These are phyloP conservation scores for Podospora anserina DNA, from an alignment of 495 filamentous ascomycete species.

Conservation along the genomic window DNA sequence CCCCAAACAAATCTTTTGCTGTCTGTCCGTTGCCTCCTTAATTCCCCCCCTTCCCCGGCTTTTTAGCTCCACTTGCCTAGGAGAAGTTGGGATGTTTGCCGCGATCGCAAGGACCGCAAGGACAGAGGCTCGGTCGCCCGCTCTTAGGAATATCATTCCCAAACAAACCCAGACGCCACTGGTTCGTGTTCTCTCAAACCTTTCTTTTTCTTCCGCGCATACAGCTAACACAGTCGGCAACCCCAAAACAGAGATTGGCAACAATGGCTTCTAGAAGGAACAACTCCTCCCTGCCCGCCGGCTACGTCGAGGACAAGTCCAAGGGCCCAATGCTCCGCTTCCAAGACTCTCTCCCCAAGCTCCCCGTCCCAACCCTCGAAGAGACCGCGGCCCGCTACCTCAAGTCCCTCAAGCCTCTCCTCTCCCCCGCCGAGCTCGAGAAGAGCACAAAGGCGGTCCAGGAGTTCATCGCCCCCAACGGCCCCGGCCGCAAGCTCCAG, in stretches of 20 bases:
- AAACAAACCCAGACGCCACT: constrained; percentile 23
- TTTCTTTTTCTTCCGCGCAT: constrained; percentile 7
- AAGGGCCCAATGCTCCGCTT: constrained; percentile 94
- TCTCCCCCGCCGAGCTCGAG: constrained; percentile 69
- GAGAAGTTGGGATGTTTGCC: constrained; percentile 32
- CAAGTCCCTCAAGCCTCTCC: constrained; percentile 82
- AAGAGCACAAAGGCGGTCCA: constrained; percentile 76
- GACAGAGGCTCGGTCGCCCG: constrained; percentile 36
- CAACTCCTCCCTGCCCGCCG: constrained; percentile 62
- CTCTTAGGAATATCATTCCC: constrained; percentile 30
- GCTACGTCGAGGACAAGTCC: constrained; percentile 86
- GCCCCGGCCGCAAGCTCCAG: constrained; percentile 80
- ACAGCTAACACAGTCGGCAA: neutral
- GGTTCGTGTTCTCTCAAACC: constrained; percentile 22
- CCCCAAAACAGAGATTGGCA: constrained; percentile 34
- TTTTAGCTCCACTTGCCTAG: constrained; percentile 7
- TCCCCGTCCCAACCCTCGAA: constrained; percentile 90
- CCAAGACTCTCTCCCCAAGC: constrained; percentile 86
- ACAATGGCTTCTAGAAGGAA: constrained; percentile 53
- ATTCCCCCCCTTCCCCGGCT: neutral
- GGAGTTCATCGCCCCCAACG: constrained; percentile 77
- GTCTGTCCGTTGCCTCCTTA: constrained; percentile 5
- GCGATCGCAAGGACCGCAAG: constrained; percentile 29
- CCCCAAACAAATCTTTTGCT: neutral
- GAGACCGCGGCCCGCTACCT: constrained; percentile 90